phyloP scores from a whole-genome alignment of 78 protist genomes.

The Protostelium mycophagum region DNA sequence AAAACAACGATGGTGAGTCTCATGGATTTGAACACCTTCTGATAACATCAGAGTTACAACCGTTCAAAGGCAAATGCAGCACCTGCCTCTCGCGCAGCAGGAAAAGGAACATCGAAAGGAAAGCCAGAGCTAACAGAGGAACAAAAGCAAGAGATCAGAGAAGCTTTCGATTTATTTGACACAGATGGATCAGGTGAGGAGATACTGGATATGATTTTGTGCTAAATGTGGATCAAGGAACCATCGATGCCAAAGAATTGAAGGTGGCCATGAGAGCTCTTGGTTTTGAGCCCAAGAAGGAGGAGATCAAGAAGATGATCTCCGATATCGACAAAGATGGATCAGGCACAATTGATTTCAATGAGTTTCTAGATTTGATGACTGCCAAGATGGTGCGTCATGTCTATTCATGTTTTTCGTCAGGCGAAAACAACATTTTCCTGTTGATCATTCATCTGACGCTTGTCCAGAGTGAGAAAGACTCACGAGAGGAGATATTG shows the following conservation, averaged over 20 bases:
- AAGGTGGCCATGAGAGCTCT: slow-evolving; percentile 94
- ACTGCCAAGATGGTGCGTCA: slow-evolving; percentile 77
- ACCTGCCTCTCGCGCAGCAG: too few relatives aligned
- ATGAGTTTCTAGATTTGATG: slow-evolving; percentile 88
- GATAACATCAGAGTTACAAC: too few relatives aligned
- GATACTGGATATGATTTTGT: neutral
- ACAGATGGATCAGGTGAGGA: slow-evolving; percentile 45
- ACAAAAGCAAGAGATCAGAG: slow-evolving; percentile 83
- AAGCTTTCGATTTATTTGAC: slow-evolving; percentile 87
- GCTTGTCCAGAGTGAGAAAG: slow-evolving; percentile 61
- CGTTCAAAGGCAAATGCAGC: too few relatives aligned
- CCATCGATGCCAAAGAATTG: slow-evolving; percentile 59
- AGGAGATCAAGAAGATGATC: slow-evolving; percentile 81
- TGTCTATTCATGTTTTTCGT: neutral
- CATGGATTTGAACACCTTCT: too few relatives aligned
- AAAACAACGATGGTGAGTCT: too few relatives aligned
- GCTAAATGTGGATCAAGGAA: neutral
- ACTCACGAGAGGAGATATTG: slow-evolving; percentile 80
- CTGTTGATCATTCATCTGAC: neutral
- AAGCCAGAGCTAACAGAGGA: slow-evolving; percentile 77
- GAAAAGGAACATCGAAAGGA: too few relatives aligned
- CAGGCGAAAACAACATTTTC: neutral
- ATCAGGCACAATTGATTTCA: slow-evolving; percentile 79
- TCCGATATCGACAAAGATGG: slow-evolving; percentile 83
- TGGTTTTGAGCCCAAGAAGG: slow-evolving; percentile 93